phyloP scores from a whole-genome alignment of 306 rosid species.

The Quercus engelmannii region DNA sequence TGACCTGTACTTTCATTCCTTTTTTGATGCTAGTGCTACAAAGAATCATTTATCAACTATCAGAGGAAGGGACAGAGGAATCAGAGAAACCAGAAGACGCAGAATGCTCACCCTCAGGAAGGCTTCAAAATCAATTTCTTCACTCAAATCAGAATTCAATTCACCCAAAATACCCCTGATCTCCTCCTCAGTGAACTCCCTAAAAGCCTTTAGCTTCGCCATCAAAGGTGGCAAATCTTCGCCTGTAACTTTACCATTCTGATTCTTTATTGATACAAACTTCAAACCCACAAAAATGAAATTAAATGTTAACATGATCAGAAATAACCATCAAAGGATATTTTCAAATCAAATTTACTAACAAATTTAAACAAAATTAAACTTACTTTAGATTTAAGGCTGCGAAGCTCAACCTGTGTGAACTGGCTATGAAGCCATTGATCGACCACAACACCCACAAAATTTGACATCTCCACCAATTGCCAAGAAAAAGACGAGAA shows the following conservation, averaged over 20 bases:
- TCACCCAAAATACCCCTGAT: constrained; percentile 59
- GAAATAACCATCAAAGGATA: background rate
- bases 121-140: constrained; percentile 80
- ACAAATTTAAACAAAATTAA: constrained; percentile 10
- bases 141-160: constrained; percentile 46
- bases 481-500: constrained; percentile 9
- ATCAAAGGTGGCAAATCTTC: constrained; percentile 69
- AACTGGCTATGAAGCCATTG: constrained; percentile 93
- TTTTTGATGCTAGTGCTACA: background rate
- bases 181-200: constrained; percentile 66
- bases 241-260: constrained; percentile 64
- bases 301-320: constrained; percentile 2
- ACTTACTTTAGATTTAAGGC: constrained; percentile 76
- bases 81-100: background rate
- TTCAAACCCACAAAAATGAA: constrained; percentile 26
- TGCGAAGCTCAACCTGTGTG: constrained; percentile 93
- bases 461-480: constrained; percentile 66
- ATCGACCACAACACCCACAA: constrained; percentile 79
- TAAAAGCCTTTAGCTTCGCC: constrained; percentile 63
- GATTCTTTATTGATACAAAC: constrained; percentile 61
- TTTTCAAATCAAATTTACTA: background rate
- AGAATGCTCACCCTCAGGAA: constrained; percentile 67
- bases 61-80: background rate
- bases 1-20: background rate
- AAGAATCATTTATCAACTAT: background rate